Evolutionary conservation across 768 basidiomycete species (phyloP), one percentile per base, ranked within the genome.

Genomic region (Leccinum variicolor): DNA sequence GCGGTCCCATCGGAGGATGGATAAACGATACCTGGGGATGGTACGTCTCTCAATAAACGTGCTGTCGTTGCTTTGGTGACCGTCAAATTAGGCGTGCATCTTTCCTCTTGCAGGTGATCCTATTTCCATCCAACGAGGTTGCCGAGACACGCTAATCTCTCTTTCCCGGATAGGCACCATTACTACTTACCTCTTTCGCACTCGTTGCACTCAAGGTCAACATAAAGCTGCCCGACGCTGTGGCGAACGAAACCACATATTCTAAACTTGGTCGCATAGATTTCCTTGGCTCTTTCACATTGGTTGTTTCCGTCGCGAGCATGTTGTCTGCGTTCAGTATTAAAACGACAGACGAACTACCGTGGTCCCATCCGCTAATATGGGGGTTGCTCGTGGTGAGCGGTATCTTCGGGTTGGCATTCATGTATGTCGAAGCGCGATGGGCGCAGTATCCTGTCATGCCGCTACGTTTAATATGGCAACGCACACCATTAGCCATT

Each of bases 401-500:
- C 63, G 72, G 72, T 50, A 59, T 87, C 21, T 86, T 78, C 52
- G 77, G 78, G 10, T 62, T 76, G 6, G 64, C 77, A 3, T 98
- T 99, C 71, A 68, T 95, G 29, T 68, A 84, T 48, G 90, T 92
- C 25, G 96, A 99, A 74, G 84, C 85, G 56, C 78, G 81, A 62
- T 85, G 83, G 77, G 85, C 91, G 3, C 79, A 82, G 4, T 90
- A 89, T 69, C 97, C 97, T 15, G 89, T 98, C 52, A 89, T 99
- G 86, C 96, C 96, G 50, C 74, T 97, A 61, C 82, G 83, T 53
- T 75, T 95, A 55, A 81, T 95, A 33, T 82, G 79, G 31, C 84
- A 86, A 66, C 78, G 94, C 54, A 94, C 90, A 23, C 92, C 92
- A 5, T 72, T 94, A 19, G 87, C 90, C 11, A 85, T 94, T 28